Evolutionary conservation across 306 rosid species (phyloP).

Genomic region (Canavalia gladiata): DNA sequence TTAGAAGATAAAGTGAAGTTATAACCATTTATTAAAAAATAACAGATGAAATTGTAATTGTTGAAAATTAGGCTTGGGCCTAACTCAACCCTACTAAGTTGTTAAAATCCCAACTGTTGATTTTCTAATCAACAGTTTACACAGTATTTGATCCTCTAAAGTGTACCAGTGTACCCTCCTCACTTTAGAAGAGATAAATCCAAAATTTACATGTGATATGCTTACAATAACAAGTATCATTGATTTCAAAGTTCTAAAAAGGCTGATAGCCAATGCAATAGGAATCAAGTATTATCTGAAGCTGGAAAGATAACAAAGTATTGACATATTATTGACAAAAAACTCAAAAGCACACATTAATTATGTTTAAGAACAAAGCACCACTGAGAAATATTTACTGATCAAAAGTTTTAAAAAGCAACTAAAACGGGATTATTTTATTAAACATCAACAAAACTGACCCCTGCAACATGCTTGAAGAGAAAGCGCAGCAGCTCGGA

Average conservation of each 20-base stretch:
- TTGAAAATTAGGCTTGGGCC: too few relatives aligned
- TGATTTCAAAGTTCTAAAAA: not conserved
- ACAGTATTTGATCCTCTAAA: too few relatives aligned
- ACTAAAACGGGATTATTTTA: not conserved
- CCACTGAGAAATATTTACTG: constrained; percentile 5
- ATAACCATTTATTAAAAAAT: not conserved
- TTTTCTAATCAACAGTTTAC: not conserved
- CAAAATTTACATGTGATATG: not conserved
- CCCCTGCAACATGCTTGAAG: constrained; percentile 88
- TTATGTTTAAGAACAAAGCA: not conserved
- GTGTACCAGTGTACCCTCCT: too few relatives aligned
- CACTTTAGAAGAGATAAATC: not conserved
- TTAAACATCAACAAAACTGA: constrained; percentile 44
- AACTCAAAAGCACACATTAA: not conserved
- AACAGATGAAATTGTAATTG: not conserved
- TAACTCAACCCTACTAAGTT: not conserved
- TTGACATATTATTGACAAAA: constrained; percentile 16
- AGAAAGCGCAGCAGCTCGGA: constrained; percentile 62
- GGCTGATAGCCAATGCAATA: constrained; percentile 5
- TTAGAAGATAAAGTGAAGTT: not conserved
- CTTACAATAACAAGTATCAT: not conserved
- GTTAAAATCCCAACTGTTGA: not conserved
- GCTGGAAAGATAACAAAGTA: constrained; percentile 23
- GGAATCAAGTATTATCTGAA: constrained; percentile 4
- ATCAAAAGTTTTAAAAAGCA: not conserved